Base-by-base conservation (phyloP, 2,329 filamentous ascomycete genomes). In the Ophiostoma novo-ulmi region DNA sequence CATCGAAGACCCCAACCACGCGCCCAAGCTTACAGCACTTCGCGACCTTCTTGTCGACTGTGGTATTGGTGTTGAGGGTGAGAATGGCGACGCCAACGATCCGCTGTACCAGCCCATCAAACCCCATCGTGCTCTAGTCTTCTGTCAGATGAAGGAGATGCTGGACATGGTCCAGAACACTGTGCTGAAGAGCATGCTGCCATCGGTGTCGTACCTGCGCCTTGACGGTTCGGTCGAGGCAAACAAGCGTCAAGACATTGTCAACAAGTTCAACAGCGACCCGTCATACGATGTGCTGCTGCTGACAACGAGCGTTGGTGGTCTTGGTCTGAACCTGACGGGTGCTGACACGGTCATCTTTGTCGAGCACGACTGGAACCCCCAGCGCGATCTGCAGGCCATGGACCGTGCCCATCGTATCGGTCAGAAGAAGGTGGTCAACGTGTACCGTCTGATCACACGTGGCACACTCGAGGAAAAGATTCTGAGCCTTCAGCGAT, bases 81-180 rank as follows among this genome's bases (percentile, higher is more conserved):
- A 82, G 20, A 85, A 86, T 20, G 85, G 86, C n/a, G 80, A 82
- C 1, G 80, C 82, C 1, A 86, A 82, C 69, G 86, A 88, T 72
- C 86, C 86, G 1, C 81, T 88, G 20, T 88, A 88, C 76, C 86
- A 92, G 79, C 96, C 94, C 58, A 96, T 99, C 78, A 97, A 95
- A 73, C 95, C 94, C 39, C 95, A 99, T 78, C 92, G 95, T 64
- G 96, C 95, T 0, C 87, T 99, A 38, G 91, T 99, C 75, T 99
- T 99, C 84, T 99, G 95, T 77, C 95, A 99, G 79, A 97, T 99
- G 93, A 99, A 99, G 81, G 95, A 99, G 80, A 99, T 99, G 96
- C 85, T 99, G 35, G 95, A 99, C 79, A 98, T 99, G 88, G 96
- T 99, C 2, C 94, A 98, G 78, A 93, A 91, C 76, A 94, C 94